These are phyloP conservation scores for Hibiscus trionum DNA, from an alignment of 345 rosid genomes.

Conservation along the genomic window DNA sequence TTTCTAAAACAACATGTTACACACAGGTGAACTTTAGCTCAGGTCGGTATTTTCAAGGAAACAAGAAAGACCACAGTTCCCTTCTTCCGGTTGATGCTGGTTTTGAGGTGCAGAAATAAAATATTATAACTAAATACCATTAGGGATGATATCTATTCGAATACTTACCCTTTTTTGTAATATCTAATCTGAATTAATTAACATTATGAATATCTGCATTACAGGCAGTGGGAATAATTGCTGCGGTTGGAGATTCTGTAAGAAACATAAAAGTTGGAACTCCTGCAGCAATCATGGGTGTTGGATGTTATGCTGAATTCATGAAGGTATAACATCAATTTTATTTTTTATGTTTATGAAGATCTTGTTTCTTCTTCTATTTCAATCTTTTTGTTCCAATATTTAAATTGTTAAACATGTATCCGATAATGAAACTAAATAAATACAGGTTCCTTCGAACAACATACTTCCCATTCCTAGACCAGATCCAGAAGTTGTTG, in stretches of 20 bases:
- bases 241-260: conserved; percentile 84
- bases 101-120: conserved; percentile 56
- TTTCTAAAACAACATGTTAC: conserved; percentile 5
- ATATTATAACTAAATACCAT: neutral
- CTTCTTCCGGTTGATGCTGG: conserved; percentile 68
- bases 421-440: conserved; percentile 2
- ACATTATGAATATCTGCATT: conserved; percentile 6
- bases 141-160: neutral
- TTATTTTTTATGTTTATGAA: neutral
- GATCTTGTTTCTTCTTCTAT: neutral
- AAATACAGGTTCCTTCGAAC: conserved; percentile 56
- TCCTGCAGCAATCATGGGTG: conserved; percentile 87
- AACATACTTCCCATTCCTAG: conserved; percentile 79
- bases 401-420: neutral
- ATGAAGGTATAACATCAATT: conserved; percentile 31
- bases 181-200: neutral
- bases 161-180: neutral
- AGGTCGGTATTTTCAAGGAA: conserved; percentile 74
- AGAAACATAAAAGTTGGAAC: conserved; percentile 61
- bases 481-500: conserved; percentile 95
- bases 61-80: conserved; percentile 27
- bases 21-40: conserved; percentile 92
- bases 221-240: conserved; percentile 88
- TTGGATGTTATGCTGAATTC: conserved; percentile 85
- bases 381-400: neutral